Evolutionary conservation across 768 basidiomycete genomes (phyloP).

Genomic region (Russula lepida): DNA sequence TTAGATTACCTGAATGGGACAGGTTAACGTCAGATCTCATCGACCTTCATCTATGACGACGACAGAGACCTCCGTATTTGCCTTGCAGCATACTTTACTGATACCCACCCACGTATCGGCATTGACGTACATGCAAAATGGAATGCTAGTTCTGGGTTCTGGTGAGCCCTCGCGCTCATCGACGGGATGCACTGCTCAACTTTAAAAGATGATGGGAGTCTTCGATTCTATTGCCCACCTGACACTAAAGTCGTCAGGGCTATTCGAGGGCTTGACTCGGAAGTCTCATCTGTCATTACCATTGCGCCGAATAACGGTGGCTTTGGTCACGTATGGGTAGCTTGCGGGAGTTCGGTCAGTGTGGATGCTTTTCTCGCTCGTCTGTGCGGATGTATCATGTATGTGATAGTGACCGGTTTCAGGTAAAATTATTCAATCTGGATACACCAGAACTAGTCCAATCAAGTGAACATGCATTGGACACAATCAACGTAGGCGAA

Average conservation of each 20-base stretch:
- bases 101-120: constrained; percentile 48
- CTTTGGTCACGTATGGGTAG: constrained; percentile 52
- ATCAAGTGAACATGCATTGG: constrained; percentile 40
- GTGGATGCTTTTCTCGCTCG: background rate
- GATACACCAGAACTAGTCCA: constrained; percentile 46
- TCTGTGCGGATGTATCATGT: background rate
- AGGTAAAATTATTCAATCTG: constrained; percentile 39
- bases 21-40: background rate
- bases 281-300: constrained; percentile 57
- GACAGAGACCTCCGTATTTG: background rate
- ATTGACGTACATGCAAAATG: constrained; percentile 41
- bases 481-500: constrained; percentile 39
- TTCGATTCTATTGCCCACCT: constrained; percentile 18
- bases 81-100: constrained; percentile 25
- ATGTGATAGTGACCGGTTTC: background rate
- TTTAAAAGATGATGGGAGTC: constrained; percentile 34
- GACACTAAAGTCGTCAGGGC: constrained; percentile 16
- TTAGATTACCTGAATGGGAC: background rate
- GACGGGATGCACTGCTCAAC: constrained; percentile 31
- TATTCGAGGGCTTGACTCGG: constrained; percentile 29
- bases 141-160: constrained; percentile 52
- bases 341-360: constrained; percentile 50
- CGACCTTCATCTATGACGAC: background rate
- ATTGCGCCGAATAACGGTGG: constrained; percentile 28
- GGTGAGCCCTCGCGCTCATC: constrained; percentile 31